phyloP scores from a whole-genome alignment of 1,284 basidiomycete genomes.

The Cystobasidium slooffiae region DNA sequence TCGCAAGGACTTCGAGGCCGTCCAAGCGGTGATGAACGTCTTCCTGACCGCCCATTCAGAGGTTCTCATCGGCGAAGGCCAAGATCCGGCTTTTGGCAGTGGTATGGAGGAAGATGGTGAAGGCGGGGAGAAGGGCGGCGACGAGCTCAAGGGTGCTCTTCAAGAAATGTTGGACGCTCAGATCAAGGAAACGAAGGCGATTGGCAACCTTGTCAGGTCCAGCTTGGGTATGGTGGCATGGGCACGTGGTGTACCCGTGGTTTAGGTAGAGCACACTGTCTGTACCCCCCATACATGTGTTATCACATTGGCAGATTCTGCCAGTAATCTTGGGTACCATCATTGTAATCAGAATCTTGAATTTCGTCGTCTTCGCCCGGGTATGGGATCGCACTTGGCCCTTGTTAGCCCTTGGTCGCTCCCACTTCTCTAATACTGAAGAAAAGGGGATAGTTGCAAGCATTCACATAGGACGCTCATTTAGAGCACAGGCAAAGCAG shows the following conservation, averaged over 20 bases:
- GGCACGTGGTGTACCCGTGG: conserved; percentile 40
- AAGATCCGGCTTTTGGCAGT: conserved; percentile 65
- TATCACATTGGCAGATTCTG: too few relatives aligned
- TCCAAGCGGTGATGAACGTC: conserved; percentile 84
- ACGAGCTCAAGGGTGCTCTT: conserved; percentile 60
- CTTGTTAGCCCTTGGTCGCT: too few relatives aligned
- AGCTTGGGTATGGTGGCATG: conserved; percentile 42
- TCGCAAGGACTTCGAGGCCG: conserved; percentile 91
- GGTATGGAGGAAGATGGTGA: conserved; percentile 66
- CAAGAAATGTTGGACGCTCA: conserved; percentile 25
- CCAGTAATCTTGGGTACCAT: too few relatives aligned
- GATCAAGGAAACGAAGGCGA: conserved; percentile 33
- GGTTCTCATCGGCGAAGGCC: conserved; percentile 66
- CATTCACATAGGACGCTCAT: too few relatives aligned
- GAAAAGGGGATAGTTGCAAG: too few relatives aligned
- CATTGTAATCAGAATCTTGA: too few relatives aligned
- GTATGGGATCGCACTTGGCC: too few relatives aligned
- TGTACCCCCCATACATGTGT: too few relatives aligned
- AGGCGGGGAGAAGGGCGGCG: conserved; percentile 73
- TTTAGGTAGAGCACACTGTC: not conserved
- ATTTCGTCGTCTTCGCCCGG: too few relatives aligned
- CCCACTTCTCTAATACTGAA: too few relatives aligned
- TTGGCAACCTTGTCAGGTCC: conserved; percentile 30
- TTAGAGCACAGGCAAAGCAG: too few relatives aligned
- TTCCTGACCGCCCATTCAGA: conserved; percentile 86